Conservation (phyloP, 148 eudicot genomes). For the Polygonum aviculare region DNA sequence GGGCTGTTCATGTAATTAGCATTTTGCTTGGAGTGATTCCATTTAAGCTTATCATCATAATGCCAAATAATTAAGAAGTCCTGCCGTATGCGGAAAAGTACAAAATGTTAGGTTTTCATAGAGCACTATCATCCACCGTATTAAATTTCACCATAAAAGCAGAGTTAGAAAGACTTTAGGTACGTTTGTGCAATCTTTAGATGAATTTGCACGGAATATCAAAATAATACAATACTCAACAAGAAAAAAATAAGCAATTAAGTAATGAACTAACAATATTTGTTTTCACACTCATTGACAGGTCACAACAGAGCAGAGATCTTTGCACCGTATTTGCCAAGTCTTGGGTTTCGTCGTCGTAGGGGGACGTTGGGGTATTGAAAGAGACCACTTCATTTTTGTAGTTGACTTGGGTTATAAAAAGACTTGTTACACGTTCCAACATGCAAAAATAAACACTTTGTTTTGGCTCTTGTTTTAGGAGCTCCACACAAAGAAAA, state of each 20-base stretch:
- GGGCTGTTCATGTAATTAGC: no score
- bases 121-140: background rate
- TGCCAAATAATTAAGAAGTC: no score
- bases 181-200: conserved; percentile 1
- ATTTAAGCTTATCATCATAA: no score
- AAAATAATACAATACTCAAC: background rate
- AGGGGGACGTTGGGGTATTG: background rate
- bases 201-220: background rate
- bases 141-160: background rate
- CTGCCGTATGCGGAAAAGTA: background rate
- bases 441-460: background rate
- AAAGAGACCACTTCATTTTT: background rate
- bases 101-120: background rate
- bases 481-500: background rate
- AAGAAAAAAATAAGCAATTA: background rate
- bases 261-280: background rate
- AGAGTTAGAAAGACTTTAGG: background rate
- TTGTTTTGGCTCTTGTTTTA: background rate
- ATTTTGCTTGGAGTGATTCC: no score
- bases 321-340: background rate
- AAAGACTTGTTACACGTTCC: background rate
- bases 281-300: background rate
- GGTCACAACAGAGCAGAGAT: background rate
- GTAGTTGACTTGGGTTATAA: background rate
- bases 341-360: background rate